Base-by-base conservation (phyloP, 2,329 filamentous ascomycete genomes). In the Pseudogymnoascus sp. region DNA sequence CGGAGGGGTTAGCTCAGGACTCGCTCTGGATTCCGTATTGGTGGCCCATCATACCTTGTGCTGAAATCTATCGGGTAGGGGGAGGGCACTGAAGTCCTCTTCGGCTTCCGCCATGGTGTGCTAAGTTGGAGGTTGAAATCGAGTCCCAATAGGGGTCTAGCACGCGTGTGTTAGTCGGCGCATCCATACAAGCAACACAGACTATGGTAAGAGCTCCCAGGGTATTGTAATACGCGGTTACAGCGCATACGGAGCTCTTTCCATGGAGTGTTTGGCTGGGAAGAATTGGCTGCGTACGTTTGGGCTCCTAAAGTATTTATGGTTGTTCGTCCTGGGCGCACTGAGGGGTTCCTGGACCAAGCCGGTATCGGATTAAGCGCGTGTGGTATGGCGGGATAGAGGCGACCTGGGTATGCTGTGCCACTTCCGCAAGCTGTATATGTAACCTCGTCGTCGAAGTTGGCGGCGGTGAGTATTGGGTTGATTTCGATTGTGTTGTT, bases 41-140 rank as follows among this genome's bases (percentile, higher is more conserved):
- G 2, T 10, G 4, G 51, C 14, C 1, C 14, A 10, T 19, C 63
- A 63, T 71, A 88, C 86, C 80, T 96, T 96, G 81, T 96, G 92
- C 63, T 84, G 81, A 78, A 93, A 96, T 74, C 91, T 86, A 68
- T 96, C 92, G 51, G 86, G 81, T 64, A 96, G 77, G 48, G 92
- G 89, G 67, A 96, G 79, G 68, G 88, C 85, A 77, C 86, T 89
- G 75, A 89, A 93, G 75, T 96, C 91, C 74, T 93, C 90, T 76
- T 93, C 90, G 75, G 83, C 79, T 69, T 96, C 92, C 65, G 89
- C 90, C 91, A 96, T 96, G 39, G 60, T 69, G 31, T 61, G 60
- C 60, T 37, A 41, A 36, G 45, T 39, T 61, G 34, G 14, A 41
- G 31, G 34, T 37, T 39, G 60, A 41, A 41, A 61, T 61, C 31